Conservation (phyloP, 257 asterid genomes). For the Solanum sejunctum region DNA sequence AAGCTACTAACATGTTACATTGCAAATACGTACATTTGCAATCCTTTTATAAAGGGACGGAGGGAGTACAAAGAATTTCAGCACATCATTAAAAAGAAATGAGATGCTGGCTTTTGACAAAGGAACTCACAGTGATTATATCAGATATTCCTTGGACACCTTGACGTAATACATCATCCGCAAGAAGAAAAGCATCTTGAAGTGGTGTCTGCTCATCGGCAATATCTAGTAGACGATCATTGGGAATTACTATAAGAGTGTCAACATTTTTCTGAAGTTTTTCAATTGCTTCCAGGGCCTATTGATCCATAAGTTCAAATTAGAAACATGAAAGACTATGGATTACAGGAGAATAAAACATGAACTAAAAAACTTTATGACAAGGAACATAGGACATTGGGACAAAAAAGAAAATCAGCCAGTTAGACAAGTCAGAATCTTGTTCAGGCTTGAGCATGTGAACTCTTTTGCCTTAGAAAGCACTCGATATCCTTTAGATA, state of each 20-base stretch:
- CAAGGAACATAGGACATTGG: background rate
- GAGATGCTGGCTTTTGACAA: background rate
- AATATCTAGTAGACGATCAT: constrained; percentile 86
- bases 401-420: background rate
- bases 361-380: background rate
- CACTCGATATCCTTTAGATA: background rate
- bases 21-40: background rate
- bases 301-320: background rate
- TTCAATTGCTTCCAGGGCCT: constrained; percentile 97
- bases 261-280: constrained; percentile 94
- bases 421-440: background rate
- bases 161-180: constrained; percentile 95
- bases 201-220: constrained; percentile 90
- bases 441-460: background rate
- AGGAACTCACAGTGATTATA: constrained; percentile 65
- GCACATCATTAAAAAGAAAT: background rate
- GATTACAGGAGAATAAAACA: background rate
- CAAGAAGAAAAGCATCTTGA: constrained; percentile 97
- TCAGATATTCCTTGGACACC: constrained; percentile 99
- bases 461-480: background rate
- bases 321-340: background rate
- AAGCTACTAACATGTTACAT: background rate
- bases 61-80: background rate
- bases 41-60: background rate
- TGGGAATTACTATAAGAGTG: constrained; percentile 93